Evolutionary conservation across 306 rosid genomes (phyloP).

Genomic region (Cucurbita pepo): DNA sequence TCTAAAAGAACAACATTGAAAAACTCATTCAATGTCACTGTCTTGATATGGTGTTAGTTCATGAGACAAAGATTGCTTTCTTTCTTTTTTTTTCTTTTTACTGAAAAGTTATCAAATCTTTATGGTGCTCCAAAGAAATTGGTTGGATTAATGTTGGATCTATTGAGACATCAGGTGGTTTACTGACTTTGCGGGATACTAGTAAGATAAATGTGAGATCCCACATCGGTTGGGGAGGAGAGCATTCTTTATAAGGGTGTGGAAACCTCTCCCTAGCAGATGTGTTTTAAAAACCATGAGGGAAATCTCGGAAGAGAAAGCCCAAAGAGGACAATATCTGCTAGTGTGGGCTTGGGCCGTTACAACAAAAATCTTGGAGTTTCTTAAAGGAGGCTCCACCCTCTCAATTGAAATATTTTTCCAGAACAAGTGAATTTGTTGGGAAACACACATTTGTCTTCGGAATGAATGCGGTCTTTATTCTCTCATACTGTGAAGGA

Average conservation of each 20-base stretch:
- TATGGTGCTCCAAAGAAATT: not conserved
- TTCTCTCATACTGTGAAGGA: too few species aligned
- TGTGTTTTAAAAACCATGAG: too few species aligned
- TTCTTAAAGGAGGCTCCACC: not conserved
- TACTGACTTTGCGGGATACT: not conserved
- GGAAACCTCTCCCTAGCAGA: too few species aligned
- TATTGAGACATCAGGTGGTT: not conserved
- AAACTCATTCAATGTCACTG: not conserved
- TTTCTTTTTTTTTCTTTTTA: not conserved
- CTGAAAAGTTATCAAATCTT: not conserved
- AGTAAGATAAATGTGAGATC: not conserved
- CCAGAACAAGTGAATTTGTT: not conserved
- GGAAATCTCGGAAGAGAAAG: too few species aligned
- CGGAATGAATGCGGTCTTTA: too few species aligned
- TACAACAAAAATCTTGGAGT: not conserved
- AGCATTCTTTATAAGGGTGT: too few species aligned
- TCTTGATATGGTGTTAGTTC: not conserved
- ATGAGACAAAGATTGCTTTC: not conserved
- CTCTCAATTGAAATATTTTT: not conserved
- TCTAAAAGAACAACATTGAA: too few species aligned
- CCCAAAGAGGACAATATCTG: too few species aligned
- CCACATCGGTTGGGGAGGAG: too few species aligned
- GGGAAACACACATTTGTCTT: not conserved
- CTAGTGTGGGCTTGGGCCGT: too few species aligned
- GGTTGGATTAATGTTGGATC: not conserved